These are phyloP conservation scores for Crataegus laevigata DNA, from an alignment of 306 rosid genomes.

Conservation along the genomic window DNA sequence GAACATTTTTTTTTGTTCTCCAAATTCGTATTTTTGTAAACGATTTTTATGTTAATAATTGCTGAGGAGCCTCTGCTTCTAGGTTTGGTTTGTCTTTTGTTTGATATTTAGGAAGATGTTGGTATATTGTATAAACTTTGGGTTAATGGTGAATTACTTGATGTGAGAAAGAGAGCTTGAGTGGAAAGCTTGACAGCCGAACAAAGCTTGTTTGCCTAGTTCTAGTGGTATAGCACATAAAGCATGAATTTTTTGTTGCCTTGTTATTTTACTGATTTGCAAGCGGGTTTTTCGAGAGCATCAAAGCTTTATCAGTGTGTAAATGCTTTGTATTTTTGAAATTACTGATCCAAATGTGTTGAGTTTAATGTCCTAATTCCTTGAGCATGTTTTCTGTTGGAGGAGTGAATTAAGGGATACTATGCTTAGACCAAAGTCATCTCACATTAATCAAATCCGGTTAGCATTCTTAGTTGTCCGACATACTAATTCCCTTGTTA, in stretches of 20 bases:
- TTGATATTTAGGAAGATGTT: background rate
- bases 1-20: background rate
- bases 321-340: background rate
- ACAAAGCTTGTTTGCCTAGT: background rate
- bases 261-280: background rate
- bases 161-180: background rate
- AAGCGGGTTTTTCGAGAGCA: background rate
- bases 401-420: background rate
- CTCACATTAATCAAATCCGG: background rate
- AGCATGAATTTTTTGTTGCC: background rate
- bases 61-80: background rate
- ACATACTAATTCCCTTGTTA: constrained; percentile 4
- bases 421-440: background rate
- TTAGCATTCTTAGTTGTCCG: background rate
- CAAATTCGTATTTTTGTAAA: background rate
- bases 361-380: background rate
- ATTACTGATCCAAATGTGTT: background rate
- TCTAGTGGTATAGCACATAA: background rate
- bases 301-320: background rate
- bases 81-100: background rate
- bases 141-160: background rate
- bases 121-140: background rate
- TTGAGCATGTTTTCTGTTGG: constrained; percentile 2
- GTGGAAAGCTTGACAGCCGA: background rate
- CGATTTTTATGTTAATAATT: background rate